Evolutionary conservation across 306 rosid species (phyloP).

Genomic region (Hippophae gyantsensis): DNA sequence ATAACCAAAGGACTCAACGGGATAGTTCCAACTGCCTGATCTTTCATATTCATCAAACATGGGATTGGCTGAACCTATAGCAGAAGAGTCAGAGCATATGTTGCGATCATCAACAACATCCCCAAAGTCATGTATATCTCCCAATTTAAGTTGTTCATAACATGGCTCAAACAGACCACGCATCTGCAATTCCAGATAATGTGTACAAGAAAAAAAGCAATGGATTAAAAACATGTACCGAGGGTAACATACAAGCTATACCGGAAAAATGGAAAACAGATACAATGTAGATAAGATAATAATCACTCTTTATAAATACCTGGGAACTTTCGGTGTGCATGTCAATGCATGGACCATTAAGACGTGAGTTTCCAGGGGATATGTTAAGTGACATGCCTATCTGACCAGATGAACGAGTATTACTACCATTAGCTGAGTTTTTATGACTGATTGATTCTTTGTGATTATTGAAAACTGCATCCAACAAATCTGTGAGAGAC

Average conservation of each 20-base stretch:
- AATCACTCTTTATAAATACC: constrained; percentile 9
- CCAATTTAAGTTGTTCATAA: constrained; percentile 9
- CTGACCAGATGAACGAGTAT: constrained; percentile 2
- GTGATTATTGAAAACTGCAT: constrained; percentile 10
- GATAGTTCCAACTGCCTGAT: background rate
- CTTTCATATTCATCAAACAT: constrained; percentile 1
- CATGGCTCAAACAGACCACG: background rate
- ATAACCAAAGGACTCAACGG: background rate
- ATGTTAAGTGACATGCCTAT: background rate
- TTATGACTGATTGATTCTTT: constrained; percentile 17
- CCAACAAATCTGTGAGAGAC: constrained; percentile 20
- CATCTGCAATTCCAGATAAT: background rate
- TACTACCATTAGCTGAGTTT: constrained; percentile 13
- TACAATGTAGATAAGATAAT: background rate
- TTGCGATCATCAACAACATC: background rate
- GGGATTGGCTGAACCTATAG: background rate
- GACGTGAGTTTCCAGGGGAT: background rate
- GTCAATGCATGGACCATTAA: constrained; percentile 18
- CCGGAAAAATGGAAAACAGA: background rate
- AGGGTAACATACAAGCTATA: too few species aligned
- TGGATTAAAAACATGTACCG: background rate
- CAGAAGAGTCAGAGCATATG: background rate
- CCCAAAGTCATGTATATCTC: constrained; percentile 1
- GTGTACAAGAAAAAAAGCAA: constrained; percentile 2
- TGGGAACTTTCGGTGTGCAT: background rate